Percentiles rank a stretch among this genome's conserved stretches.
Conservation (phyloP, 164 flowering plant species). For the Sextonia rubra region DNA sequence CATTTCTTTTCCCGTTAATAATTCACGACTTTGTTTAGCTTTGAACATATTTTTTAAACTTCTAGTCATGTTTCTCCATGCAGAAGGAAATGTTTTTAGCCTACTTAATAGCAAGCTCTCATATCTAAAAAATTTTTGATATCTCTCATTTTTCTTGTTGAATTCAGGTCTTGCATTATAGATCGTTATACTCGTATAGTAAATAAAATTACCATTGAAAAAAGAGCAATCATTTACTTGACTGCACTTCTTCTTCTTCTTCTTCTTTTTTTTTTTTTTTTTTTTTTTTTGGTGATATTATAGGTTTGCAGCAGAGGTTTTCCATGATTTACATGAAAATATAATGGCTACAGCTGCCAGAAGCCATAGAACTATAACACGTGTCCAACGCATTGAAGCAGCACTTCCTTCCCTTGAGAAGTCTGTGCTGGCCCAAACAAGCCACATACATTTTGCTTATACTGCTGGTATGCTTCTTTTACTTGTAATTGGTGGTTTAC, state of each 20-base stretch:
- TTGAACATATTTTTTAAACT: too few species aligned
- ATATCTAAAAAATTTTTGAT: not conserved
- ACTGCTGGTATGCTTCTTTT: conserved; percentile 56
- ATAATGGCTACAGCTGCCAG: conserved; percentile 67
- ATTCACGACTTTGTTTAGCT: too few species aligned
- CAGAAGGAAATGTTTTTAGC: too few species aligned
- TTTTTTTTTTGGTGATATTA: conserved; percentile 15
- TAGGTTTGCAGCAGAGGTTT: conserved; percentile 95
- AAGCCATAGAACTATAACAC: conserved; percentile 66
- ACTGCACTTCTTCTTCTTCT: too few species aligned
- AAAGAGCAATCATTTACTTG: conserved; percentile 9
- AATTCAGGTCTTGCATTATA: not conserved
- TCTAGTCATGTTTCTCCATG: too few species aligned
- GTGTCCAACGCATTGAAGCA: conserved; percentile 66
- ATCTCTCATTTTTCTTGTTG: not conserved
- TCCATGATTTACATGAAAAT: conserved; percentile 93
- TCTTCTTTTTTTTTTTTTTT: too few species aligned
- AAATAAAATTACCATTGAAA: not conserved
- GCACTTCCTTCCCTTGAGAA: conserved; percentile 80
- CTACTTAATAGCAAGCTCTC: too few species aligned
- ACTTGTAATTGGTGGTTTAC: not conserved
- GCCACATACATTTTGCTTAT: conserved; percentile 91
- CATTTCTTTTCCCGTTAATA: too few species aligned
- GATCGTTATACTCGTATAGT: not conserved
- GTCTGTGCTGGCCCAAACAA: conserved; percentile 66